These are phyloP conservation scores for Chlamydomonas urium DNA, from an alignment of 139 green algal genomes.

Conservation along the genomic window DNA sequence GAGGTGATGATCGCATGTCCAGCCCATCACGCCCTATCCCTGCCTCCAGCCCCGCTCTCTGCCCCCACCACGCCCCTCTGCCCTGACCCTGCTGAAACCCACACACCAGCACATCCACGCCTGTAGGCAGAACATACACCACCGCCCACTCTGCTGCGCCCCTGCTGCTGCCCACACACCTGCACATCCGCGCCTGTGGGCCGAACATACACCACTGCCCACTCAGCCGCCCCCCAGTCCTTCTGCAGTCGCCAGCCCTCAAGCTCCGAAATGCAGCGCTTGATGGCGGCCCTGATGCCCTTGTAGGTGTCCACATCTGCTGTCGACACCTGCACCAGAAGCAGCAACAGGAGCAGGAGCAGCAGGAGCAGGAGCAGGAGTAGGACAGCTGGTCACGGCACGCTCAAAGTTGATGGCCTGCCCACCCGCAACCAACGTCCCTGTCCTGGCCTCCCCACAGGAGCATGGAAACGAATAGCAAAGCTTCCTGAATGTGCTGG, in stretches of 20 bases:
- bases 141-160: too few species aligned
- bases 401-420: background rate
- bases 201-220: constrained; percentile 64
- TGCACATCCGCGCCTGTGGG: constrained; percentile 39
- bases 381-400: background rate
- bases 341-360: background rate
- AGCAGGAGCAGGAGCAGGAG: background rate
- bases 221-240: constrained; percentile 53
- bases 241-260: constrained; percentile 61
- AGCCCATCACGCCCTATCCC: too few species aligned
- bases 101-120: too few species aligned
- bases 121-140: too few species aligned
- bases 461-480: background rate
- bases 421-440: background rate
- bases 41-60: too few species aligned
- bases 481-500: background rate
- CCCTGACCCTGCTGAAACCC: too few species aligned
- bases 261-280: constrained; percentile 9
- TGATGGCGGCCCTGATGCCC: constrained; percentile 27
- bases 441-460: background rate
- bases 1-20: too few species aligned
- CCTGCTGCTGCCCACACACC: constrained; percentile 8
- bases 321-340: constrained; percentile 46
- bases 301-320: constrained; percentile 73
- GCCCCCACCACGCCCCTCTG: too few species aligned